These are phyloP conservation scores for Trifolium fragiferum DNA, from an alignment of 306 rosid genomes.

Conservation along the genomic window DNA sequence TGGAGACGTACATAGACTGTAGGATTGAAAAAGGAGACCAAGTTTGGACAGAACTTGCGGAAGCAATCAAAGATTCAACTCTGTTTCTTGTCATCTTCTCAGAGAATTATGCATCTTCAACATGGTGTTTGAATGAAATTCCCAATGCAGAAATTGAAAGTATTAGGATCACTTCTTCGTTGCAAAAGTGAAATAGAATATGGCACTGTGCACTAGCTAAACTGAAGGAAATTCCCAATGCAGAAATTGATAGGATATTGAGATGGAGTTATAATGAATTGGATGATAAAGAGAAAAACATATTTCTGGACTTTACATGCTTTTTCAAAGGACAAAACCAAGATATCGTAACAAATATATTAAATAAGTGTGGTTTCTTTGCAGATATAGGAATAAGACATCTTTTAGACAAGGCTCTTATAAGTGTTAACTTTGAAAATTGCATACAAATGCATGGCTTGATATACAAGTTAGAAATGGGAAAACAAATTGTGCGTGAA, in stretches of 20 bases:
- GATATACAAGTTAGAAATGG: no score
- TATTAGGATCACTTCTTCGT: no score
- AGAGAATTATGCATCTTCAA: background rate
- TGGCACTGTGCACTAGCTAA: conserved; percentile 28
- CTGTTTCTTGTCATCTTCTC: background rate
- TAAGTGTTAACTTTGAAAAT: no score
- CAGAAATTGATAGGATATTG: conserved; percentile 21
- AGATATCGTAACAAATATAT: background rate
- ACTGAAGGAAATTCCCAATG: background rate
- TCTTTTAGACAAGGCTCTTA: no score
- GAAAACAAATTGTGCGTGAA: no score
- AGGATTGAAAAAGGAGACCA: background rate
- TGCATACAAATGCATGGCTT: no score
- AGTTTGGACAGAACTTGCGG: background rate
- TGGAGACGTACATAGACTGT: background rate
- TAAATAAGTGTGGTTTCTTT: background rate
- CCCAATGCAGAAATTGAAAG: no score
- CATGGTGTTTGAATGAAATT: conserved; percentile 26
- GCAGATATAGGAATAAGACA: background rate
- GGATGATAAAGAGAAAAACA: background rate
- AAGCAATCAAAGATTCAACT: background rate
- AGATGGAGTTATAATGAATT: conserved; percentile 26
- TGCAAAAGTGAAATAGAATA: conserved; percentile 35
- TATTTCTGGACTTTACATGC: conserved; percentile 35
- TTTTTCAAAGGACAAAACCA: background rate